phyloP scores from a whole-genome alignment of 768 basidiomycete species.

The Amanita rimosa region DNA sequence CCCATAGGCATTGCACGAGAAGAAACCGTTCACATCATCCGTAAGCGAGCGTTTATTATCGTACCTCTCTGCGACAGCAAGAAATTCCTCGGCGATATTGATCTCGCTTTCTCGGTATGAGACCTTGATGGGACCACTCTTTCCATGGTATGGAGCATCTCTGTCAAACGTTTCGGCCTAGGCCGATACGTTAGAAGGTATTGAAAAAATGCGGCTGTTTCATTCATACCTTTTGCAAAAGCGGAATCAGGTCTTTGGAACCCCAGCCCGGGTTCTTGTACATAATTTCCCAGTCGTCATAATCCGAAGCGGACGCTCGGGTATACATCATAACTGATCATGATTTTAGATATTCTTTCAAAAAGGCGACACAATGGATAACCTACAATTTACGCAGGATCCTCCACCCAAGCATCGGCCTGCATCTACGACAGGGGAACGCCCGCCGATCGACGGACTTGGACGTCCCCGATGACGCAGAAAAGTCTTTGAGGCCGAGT shows the following conservation, averaged over 20 bases:
- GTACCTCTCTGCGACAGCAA: constrained; percentile 31
- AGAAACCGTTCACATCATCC: constrained; percentile 39
- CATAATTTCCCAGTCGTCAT: constrained; percentile 47
- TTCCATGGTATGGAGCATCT: constrained; percentile 29
- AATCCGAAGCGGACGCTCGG: constrained; percentile 51
- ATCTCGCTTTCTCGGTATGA: constrained; percentile 28
- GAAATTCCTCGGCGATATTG: constrained; percentile 33
- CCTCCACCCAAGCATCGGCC: constrained; percentile 53
- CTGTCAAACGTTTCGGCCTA: constrained; percentile 29
- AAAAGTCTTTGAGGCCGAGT: constrained; percentile 26
- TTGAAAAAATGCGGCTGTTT: neutral
- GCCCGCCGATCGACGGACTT: constrained; percentile 29
- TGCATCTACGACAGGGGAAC: constrained; percentile 28
- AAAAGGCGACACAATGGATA: neutral
- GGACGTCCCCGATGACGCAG: constrained; percentile 32
- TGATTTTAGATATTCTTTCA: neutral
- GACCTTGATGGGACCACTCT: constrained; percentile 36
- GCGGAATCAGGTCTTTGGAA: constrained; percentile 41
- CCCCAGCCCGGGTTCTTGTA: constrained; percentile 53
- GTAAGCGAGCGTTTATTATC: constrained; percentile 34
- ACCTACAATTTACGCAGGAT: constrained; percentile 47
- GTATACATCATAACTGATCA: constrained; percentile 47
- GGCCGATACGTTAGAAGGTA: neutral
- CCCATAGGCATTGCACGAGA: constrained; percentile 32
- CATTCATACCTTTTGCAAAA: constrained; percentile 39